phyloP scores from a whole-genome alignment of 768 basidiomycete genomes.

The Tylopilus sp. region DNA sequence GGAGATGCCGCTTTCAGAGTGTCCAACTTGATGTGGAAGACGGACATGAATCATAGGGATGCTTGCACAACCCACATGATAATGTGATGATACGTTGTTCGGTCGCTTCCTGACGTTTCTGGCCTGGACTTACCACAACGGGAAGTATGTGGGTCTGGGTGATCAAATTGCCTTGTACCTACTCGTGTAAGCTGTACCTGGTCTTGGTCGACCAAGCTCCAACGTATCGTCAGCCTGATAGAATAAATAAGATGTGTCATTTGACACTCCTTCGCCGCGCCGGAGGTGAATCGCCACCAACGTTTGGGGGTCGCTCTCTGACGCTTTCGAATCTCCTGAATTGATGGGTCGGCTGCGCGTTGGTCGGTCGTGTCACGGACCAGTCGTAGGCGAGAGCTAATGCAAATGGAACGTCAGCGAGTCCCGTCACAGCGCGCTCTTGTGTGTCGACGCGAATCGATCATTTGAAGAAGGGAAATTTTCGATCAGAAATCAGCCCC shows the following conservation, averaged over 20 bases:
- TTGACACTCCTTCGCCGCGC: background rate
- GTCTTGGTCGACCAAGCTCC: background rate
- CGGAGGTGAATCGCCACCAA: background rate
- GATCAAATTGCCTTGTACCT: too few relatives aligned
- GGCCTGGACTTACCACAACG: constrained; percentile 2
- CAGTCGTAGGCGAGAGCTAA: background rate
- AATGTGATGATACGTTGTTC: background rate
- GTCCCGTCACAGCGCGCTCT: background rate
- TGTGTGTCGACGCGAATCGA: constrained; percentile 1
- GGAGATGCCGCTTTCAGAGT: constrained; percentile 3
- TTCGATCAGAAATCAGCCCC: constrained; percentile 1
- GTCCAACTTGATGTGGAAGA: background rate
- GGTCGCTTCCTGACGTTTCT: background rate
- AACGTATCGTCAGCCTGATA: background rate
- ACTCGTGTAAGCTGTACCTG: constrained; percentile 6
- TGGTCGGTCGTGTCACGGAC: too few relatives aligned
- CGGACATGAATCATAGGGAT: background rate
- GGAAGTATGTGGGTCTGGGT: background rate
- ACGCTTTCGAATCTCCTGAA: too few relatives aligned
- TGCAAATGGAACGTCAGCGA: background rate
- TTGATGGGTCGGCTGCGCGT: too few relatives aligned
- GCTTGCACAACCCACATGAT: background rate
- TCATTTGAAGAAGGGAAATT: background rate
- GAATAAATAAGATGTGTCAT: background rate
- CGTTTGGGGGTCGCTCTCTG: background rate